These are phyloP conservation scores for Backusella mclennaniae DNA, from an alignment of 192 early-diverging fungal genomes.

Conservation along the genomic window DNA sequence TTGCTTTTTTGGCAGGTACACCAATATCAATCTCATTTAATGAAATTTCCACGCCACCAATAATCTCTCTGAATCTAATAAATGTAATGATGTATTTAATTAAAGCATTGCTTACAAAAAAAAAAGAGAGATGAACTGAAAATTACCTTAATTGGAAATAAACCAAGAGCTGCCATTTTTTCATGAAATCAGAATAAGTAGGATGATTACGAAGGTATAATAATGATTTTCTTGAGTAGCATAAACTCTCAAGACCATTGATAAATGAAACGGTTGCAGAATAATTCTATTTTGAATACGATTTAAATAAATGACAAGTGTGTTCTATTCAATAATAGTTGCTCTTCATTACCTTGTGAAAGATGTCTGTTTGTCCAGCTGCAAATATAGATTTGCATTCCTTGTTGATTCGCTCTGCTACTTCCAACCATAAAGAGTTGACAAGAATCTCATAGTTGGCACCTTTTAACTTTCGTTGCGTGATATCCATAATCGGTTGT, in stretches of 20 bases:
- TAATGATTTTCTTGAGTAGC: conserved; percentile 41
- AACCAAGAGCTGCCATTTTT: conserved; percentile 57
- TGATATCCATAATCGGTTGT: conserved; percentile 54
- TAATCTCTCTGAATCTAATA: conserved; percentile 48
- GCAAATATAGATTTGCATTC: conserved; percentile 54
- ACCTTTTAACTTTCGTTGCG: conserved; percentile 52
- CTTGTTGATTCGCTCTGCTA: conserved; percentile 45
- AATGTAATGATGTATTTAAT: no score
- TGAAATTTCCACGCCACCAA: conserved; percentile 38
- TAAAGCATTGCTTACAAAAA: neutral
- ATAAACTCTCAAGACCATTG: conserved; percentile 44
- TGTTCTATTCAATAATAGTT: neutral
- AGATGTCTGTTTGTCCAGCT: conserved; percentile 65
- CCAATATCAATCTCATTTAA: conserved; percentile 6
- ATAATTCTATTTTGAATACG: conserved; percentile 44
- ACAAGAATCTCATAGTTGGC: conserved; percentile 62
- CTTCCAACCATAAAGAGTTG: conserved; percentile 59
- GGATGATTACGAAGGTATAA: conserved; percentile 47
- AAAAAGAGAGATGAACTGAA: neutral
- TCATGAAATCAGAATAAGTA: conserved; percentile 55
- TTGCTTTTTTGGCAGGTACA: neutral
- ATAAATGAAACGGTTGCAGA: conserved; percentile 57
- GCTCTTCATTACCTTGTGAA: conserved; percentile 54
- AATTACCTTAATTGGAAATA: conserved; percentile 58
- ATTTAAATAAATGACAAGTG: neutral